Evolutionary conservation across 495 filamentous ascomycete species (phyloP).

Genomic region (Aspergillus coremiiformis): DNA sequence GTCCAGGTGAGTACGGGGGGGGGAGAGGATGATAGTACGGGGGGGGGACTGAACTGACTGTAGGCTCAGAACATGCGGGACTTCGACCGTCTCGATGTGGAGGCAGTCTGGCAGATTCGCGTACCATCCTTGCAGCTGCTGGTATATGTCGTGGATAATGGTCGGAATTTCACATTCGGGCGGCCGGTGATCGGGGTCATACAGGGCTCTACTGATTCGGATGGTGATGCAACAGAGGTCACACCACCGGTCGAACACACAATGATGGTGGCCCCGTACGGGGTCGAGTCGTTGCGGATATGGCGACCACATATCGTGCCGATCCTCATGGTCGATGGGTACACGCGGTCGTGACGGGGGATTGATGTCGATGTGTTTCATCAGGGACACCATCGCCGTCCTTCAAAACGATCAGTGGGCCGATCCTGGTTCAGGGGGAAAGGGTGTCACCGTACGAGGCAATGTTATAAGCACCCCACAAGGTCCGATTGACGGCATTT

Average conservation of each 20-base stretch:
- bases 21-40: not conserved
- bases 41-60: constrained; percentile 18
- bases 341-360: constrained; percentile 13
- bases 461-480: constrained; percentile 32
- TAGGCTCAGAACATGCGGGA: constrained; percentile 26
- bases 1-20: too few species aligned
- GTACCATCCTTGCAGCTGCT: constrained; percentile 26
- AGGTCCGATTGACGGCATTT: constrained; percentile 15
- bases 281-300: constrained; percentile 21
- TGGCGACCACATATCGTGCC: constrained; percentile 23
- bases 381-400: constrained; percentile 18
- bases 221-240: constrained; percentile 21
- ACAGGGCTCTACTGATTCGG: constrained; percentile 21
- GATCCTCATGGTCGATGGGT: constrained; percentile 9
- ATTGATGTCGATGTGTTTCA: constrained; percentile 20
- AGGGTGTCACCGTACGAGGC: constrained; percentile 18
- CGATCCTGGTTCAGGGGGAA: not conserved
- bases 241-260: constrained; percentile 23
- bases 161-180: constrained; percentile 12
- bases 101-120: constrained; percentile 23
- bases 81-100: constrained; percentile 8
- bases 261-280: constrained; percentile 20
- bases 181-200: constrained; percentile 14
- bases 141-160: constrained; percentile 15
- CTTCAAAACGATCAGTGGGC: constrained; percentile 10